Conservation (phyloP, 176 grass and related monocot genomes). For the Avena atlantica region DNA sequence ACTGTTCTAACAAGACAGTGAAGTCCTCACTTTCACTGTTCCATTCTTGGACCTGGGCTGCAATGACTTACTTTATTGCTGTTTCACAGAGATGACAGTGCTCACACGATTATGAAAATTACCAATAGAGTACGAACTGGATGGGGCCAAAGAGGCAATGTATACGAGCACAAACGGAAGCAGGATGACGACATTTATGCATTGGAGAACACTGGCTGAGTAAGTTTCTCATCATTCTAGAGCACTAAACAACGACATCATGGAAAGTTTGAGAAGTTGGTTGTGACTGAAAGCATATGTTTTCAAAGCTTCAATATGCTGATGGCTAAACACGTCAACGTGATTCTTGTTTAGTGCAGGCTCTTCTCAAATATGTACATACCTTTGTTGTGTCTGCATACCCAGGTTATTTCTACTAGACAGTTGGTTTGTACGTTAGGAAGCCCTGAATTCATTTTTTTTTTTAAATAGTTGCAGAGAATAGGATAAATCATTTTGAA, state of each 20-base stretch:
- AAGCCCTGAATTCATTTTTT: background rate
- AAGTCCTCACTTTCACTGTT: conserved; percentile 6
- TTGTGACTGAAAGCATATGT: conserved; percentile 7
- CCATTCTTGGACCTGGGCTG: conserved; percentile 29
- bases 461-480: conserved; percentile 1
- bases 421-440: conserved; percentile 6
- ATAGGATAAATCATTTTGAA: conserved; percentile 3
- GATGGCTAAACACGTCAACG: background rate
- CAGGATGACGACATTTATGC: conserved; percentile 45
- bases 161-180: conserved; percentile 48
- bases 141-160: conserved; percentile 87
- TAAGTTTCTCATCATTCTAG: conserved; percentile 45
- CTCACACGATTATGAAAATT: conserved; percentile 74
- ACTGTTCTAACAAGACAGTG: conserved; percentile 31
- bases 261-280: conserved; percentile 21
- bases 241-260: background rate
- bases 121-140: conserved; percentile 83
- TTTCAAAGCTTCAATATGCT: conserved; percentile 13
- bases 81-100: conserved; percentile 84
- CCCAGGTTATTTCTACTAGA: conserved; percentile 21
- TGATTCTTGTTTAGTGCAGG: conserved; percentile 17
- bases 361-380: background rate
- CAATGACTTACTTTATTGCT: conserved; percentile 43
- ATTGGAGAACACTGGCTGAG: conserved; percentile 53
- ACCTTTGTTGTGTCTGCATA: background rate